Evolutionary conservation across 1,284 basidiomycete genomes (phyloP), one percentile per base, ranked within the genome.

Genomic region (Leccinum griseonigrum): DNA sequence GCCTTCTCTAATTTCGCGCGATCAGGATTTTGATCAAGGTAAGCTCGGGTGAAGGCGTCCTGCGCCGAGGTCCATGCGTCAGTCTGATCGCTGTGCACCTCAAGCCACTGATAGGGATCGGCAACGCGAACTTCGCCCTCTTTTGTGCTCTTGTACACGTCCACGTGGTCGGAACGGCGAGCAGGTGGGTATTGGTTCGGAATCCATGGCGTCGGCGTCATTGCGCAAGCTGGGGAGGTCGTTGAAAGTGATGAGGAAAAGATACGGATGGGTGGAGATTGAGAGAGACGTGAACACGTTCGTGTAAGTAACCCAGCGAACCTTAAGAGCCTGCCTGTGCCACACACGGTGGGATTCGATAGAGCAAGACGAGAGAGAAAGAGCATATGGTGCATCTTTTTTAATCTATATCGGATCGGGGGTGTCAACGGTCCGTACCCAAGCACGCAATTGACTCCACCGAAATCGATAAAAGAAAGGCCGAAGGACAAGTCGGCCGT

Each of bases 21-120:
- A 69, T 90, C 81, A 10, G 82, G 74, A 68, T 86, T 87, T 71
- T 85, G 77, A 70, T 85, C 82, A 58, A 93, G 76, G 71, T 87
- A 86, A 34, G 76, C 63, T 40, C 83, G 77, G 6, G 90, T 88
- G 65, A 85, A 86, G 5, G 74, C 74, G 56, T 83, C 86, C 72
- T 94, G 90, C 4, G 78, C 79, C 51, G 82, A 76, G 8, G 82
- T 86, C 84, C 90, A 92, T 54, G 77, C 70, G 60, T 87, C 82
- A 1, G 86, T 88, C 71, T 92, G 88, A 29, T 80, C 73, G 16
- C 80, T 79, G 67, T 84, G 75, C 57, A 81, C 77, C 66, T 91
- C 89, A 16, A 92, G 78, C 87, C 89, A 90, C 53, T 83, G 77
- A 76, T 92, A 94, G 7, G 91, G 90, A 74, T 94, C 88, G 3